A percentile compares a stretch with the other conserved stretches of the same genome.
These are phyloP conservation scores for Rhododendron williamsianum DNA, from an alignment of 148 eudicot species.

Conservation along the genomic window DNA sequence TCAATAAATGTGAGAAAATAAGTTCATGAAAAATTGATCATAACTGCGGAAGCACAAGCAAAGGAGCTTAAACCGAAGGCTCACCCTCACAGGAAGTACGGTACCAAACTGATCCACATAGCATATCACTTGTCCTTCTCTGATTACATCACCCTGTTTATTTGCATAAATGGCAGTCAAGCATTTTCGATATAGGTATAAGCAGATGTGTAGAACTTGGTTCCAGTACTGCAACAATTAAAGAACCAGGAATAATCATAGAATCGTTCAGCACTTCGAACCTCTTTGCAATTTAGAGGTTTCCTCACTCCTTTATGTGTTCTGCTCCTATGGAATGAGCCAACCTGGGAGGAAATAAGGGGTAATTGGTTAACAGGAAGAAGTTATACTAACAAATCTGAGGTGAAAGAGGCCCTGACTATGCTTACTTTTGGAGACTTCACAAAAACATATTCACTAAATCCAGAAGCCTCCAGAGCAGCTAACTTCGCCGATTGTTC, in stretches of 20 bases:
- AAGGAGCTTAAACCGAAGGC: conserved; percentile 13
- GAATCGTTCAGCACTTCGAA: conserved; percentile 10
- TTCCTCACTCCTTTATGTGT: conserved; percentile 68
- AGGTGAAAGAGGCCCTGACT: conserved; percentile 5
- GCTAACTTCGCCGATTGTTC: conserved; percentile 57
- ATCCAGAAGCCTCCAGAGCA: conserved; percentile 81
- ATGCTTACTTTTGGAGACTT: conserved; percentile 72
- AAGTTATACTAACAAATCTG: neutral
- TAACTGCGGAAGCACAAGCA: neutral
- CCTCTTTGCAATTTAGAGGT: conserved; percentile 79
- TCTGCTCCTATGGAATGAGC: conserved; percentile 69
- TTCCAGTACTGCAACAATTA: neutral
- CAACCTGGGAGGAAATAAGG: conserved; percentile 47
- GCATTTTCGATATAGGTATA: neutral
- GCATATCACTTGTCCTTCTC: conserved; percentile 84
- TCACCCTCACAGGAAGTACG: conserved; percentile 77
- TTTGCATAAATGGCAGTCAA: neutral
- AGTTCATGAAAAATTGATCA: conserved; percentile 4
- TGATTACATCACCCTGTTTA: conserved; percentile 74
- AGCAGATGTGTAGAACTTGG: neutral
- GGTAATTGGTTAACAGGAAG: neutral
- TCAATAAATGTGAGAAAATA: conserved; percentile 11
- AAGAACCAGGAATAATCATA: neutral
- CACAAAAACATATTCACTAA: conserved; percentile 63
- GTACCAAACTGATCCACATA: conserved; percentile 82